These are phyloP conservation scores for Aspergillus glaucus DNA, from an alignment of 2,329 filamentous ascomycete species.

Conservation along the genomic window DNA sequence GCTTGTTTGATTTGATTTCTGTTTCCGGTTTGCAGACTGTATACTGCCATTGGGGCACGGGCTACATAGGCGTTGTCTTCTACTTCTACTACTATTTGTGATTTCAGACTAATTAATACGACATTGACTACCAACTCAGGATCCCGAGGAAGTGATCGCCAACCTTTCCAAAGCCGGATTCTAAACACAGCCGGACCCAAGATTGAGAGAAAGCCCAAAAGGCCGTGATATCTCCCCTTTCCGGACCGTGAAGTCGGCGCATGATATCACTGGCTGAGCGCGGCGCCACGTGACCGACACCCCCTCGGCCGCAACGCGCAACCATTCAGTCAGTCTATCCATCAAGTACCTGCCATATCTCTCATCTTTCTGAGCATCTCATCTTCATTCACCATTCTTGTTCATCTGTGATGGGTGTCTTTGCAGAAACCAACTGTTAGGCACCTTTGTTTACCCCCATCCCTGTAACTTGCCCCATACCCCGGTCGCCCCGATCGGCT, in stretches of 20 bases:
- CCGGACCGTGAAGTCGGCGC: conserved; percentile 32
- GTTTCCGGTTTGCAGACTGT: conserved; percentile 10
- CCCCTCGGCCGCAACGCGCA: conserved; percentile 20
- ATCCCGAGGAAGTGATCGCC: conserved; percentile 22
- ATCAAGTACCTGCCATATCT: conserved; percentile 6
- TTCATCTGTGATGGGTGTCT: conserved; percentile 12
- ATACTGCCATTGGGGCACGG: conserved; percentile 19
- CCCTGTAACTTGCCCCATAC: conserved; percentile 11
- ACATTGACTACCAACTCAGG: conserved; percentile 21
- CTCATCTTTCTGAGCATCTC: conserved; percentile 4
- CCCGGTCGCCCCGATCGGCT: conserved; percentile 39
- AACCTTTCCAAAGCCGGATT: conserved; percentile 23
- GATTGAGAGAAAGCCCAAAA: neutral
- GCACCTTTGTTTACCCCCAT: conserved; percentile 6
- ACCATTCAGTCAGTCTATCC: conserved; percentile 7
- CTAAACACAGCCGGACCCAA: conserved; percentile 7
- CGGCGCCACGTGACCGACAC: conserved; percentile 31
- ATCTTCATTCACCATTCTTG: conserved; percentile 9
- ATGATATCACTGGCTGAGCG: conserved; percentile 35
- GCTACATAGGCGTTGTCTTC: conserved; percentile 26
- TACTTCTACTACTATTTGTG: conserved; percentile 5
- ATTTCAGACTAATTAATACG: conserved; percentile 27
- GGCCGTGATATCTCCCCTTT: conserved; percentile 7
- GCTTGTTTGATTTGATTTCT: conserved; percentile 5
- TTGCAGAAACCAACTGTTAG: conserved; percentile 4